Base-by-base conservation (phyloP, 306 rosid species). In the Quercus dentata region DNA sequence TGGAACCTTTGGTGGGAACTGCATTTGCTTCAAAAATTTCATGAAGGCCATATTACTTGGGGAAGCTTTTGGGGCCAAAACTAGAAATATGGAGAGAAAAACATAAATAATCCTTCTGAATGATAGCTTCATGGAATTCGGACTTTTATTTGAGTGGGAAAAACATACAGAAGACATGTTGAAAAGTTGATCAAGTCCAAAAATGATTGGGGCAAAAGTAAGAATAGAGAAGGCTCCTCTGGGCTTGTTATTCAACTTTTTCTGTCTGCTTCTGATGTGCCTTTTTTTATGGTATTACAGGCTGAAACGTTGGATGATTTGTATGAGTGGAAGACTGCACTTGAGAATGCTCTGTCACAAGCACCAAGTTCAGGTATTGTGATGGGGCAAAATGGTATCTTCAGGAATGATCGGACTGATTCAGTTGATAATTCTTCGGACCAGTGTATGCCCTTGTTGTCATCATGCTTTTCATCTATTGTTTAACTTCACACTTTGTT, bases 311-410 rank as follows among this genome's bases (percentile, higher is more conserved):
- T 65, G 5, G 97, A 96, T 65, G 99, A 96, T 83, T 86, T 96
- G 76, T 84, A 90, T 52, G 98, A 93, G 86, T 96, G 99, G 99
- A 96, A 96, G 87, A 83, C 84, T 12, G 99, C 99, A 21, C 93
- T 96, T 59, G 98, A 96, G 88, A 87, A 86, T 68, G 99, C 99
- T 76, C 77, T 96, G 86, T 81, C 89, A 46, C 91, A 91, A 79
- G 97, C 99, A 77, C 99, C 98, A 1, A 87, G 61, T 88, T 87
- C 90, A 58, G 78, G 67, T 76, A 86, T 82, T 73, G 80, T 61
- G 67, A 46, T 31, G 33, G 94, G 89, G 83, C 91, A 86, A 94
- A 96, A 93, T 82, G 97, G 97, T 83, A 87, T 82, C 83, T 80
- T 76, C 84, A 91, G 90, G 90, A 90, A 88, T 21, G 85, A 89